Evolutionary conservation across 306 rosid species (phyloP), one percentile per base, ranked within the genome.

Genomic region (Malus asiatica): DNA sequence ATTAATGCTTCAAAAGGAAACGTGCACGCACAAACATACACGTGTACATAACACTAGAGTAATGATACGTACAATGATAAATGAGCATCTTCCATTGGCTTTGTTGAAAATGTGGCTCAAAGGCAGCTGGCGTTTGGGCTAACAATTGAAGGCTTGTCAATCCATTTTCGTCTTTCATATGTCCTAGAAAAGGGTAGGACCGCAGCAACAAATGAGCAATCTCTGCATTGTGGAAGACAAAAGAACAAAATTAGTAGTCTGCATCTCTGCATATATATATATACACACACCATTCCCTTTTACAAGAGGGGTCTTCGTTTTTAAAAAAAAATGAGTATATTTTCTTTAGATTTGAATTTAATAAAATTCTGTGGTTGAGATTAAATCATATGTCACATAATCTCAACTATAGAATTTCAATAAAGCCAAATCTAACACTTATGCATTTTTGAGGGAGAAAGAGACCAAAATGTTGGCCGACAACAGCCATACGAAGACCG

Each of bases 91-190:
- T 9, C 42, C 66, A 74, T 18, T 1, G 48, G 13, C 48, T 40
- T 51, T n/a, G 23, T n/a, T 68, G 20, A 38, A 0, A 73, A 16
- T 73, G 65, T 32, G 75, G 70, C 18, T 2, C 15, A 33, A 67
- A 79, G 52, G 79, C 79, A 22, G 6, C n/a, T 0, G 79, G 79
- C 83, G 68, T 79, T 12, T 74, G 75, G 42, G 83, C 75, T 22
- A 79, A 62, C 59, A 79, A 23, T 29, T 79, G 40, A 19, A 79
- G 74, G 68, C 69, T 51, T 14, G 82, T 40, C 63, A 25, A 5
- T 0, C 58, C 52, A 0, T 20, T 1, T 38, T 11, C 18, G 3
- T 79, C 61, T 40, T 1, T 30, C 25, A 66, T 11, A 4, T 67
- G 12, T 44, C 51, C 59, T 3, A 73, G 74, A 4, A 7, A 66